Base-by-base conservation (phyloP, 2,329 filamentous ascomycete species). In the Aspergillus unguis region DNA sequence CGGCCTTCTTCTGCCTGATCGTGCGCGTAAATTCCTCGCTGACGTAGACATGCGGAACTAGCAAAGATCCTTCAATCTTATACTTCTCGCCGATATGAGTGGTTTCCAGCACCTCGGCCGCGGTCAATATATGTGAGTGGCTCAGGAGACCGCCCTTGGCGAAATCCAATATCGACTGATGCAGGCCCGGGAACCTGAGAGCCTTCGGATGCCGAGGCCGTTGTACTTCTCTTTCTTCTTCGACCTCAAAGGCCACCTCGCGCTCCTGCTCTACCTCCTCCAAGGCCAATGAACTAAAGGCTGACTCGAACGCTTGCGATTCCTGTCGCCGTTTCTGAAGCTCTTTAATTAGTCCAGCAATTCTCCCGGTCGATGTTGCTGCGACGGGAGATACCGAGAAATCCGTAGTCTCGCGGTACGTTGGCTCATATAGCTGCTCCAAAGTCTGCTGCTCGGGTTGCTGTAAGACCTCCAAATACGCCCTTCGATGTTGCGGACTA, bases 201-300 rank as follows among this genome's bases (percentile, higher is more conserved):
- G 79, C 61, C 0, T 59, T 58, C 49, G 74, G 75, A 0, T 71
- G 62, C 0, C 64, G 33, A 0, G 75, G 78, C n/a, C 73, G 77
- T 60, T 85, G 76, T 0, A 78, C 69, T 54, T 85, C 76, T 0
- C 82, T 77, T 0, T 85, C 75, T 4, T 75, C 69, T 48, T 86
- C 81, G 0, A 85, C 75, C 56, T 86, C 78, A 11, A 79, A 74
- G 3, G 80, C 82, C 0, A 85, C 75, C 54, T 86, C 83, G 11
- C 83, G 70, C 57, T 86, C 81, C 53, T 76, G 72, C 45, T 77
- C 74, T 1, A 79, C 84, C 50, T 88, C 85, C 44, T 85, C 76
- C 0, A 87, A 65, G 0, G 80, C 78, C 17, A 17, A 17, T 0
- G 80, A 80, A 0, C 71, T 73, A 47, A 78, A 70, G 3, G 75